Evolutionary conservation across 495 filamentous ascomycete species (phyloP), one percentile per base, ranked within the genome.

Genomic region (Penicillium angulare): DNA sequence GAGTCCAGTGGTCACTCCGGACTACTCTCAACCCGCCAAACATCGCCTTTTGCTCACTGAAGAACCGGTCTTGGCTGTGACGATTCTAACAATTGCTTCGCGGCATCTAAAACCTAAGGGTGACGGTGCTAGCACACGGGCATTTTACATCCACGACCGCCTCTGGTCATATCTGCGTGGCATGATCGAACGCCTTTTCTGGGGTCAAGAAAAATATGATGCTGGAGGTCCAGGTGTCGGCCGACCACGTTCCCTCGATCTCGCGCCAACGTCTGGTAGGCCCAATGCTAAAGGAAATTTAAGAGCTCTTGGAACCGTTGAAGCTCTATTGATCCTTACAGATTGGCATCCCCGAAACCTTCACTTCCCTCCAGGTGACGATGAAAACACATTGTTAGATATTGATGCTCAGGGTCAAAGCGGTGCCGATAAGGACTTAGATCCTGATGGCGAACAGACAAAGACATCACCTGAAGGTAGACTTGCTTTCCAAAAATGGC

Each of bases 261-360:
- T 80, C 21, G 83, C 79, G 1, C 79, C 79, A 54, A 82, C 80
- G 3, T 80, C 83, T 13, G 77, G 68, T 26, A 68, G 61, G 42
- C 55, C 64, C n/a, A 65, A 56, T 35, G 62, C 54, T 7, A 89
- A 86, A 66, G 90, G 92, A 26, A 86, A 87, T 50, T 75, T 98
- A 32, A 80, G 93, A 32, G 95, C 92, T 1, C 72, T 98, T 5
- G 93, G 93, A 3, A 96, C 93, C 0, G 86, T 98, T 38, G 95
- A 98, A 72, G 91, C 89, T 16, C 69, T 98, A 20, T 80, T 97
- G 74, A 86, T 98, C 23, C 74, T 98, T 39, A 97, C 91, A 8
- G 93, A 98, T 57, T 98, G 93, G 90, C 93, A 98, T 68, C 95
- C 95, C 12, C 80, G 91, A 5, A 90, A 91, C 24, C 80, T 97